phyloP scores from a whole-genome alignment of 2,329 filamentous ascomycete species.

The Neoscytalidium dimidiatum region DNA sequence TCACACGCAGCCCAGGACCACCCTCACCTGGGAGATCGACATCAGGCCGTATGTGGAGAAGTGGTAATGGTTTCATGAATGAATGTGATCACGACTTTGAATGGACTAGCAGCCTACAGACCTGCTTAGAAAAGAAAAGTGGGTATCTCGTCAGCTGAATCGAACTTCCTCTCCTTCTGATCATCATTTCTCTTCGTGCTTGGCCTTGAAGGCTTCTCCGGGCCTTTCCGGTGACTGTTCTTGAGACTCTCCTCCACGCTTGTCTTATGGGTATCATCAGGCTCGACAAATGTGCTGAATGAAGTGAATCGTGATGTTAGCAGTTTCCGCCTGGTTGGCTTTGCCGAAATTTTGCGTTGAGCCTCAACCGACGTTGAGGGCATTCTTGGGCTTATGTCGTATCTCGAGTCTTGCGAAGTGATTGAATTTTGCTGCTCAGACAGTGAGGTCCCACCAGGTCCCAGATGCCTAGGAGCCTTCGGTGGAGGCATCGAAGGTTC shows the following conservation, averaged over 20 bases:
- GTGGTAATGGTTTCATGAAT: constrained; percentile 55
- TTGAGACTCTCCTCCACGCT: background rate
- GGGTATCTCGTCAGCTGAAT: constrained; percentile 43
- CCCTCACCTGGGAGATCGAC: constrained; percentile 82
- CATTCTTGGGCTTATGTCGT: background rate
- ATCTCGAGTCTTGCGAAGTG: background rate
- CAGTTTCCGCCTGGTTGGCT: background rate
- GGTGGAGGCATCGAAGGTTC: constrained; percentile 11
- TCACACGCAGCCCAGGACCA: constrained; percentile 76
- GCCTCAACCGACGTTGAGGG: background rate
- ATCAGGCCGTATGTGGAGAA: constrained; percentile 81
- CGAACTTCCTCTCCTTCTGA: constrained; percentile 27
- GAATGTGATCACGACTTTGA: background rate
- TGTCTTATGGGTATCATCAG: background rate
- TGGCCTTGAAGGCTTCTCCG: background rate
- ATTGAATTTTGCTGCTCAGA: background rate
- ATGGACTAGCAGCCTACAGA: background rate
- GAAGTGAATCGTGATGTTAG: background rate
- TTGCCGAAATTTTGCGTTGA: background rate
- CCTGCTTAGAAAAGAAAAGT: constrained; percentile 44
- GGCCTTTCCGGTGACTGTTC: background rate
- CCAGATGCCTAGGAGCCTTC: background rate
- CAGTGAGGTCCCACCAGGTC: background rate
- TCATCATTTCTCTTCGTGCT: constrained; percentile 24
- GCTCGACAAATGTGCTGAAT: background rate